phyloP scores from a whole-genome alignment of 140 eudicot species.

The Stevia rebaudiana region DNA sequence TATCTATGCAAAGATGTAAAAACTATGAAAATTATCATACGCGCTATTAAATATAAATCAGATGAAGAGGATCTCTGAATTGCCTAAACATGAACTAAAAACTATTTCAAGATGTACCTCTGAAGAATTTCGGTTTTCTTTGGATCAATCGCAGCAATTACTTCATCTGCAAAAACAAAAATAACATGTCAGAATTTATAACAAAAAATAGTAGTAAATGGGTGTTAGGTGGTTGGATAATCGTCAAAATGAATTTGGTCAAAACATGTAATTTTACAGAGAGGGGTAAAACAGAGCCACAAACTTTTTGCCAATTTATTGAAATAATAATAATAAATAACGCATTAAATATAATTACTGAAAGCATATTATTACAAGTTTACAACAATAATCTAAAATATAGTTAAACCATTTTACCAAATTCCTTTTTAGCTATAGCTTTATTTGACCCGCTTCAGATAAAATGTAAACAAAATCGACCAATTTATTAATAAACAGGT shows the following conservation, averaged over 20 bases:
- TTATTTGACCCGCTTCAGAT: not conserved
- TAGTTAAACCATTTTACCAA: not conserved
- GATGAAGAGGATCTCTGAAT: not conserved
- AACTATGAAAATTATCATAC: conserved; percentile 6
- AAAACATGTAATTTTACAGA: not conserved
- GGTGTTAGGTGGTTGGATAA: not conserved
- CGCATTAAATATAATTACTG: not conserved
- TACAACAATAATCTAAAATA: not conserved
- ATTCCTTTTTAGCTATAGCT: not conserved
- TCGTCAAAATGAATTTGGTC: not conserved
- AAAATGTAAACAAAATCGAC: not conserved
- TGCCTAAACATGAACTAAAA: not conserved
- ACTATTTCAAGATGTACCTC: conserved; percentile 36
- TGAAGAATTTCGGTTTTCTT: conserved; percentile 81
- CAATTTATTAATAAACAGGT: not conserved
- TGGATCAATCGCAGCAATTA: conserved; percentile 81
- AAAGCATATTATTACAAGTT: not conserved
- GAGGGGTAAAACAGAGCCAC: not conserved
- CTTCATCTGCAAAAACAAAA: conserved; percentile 57
- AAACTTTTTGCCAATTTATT: not conserved
- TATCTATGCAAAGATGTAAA: conserved; percentile 46
- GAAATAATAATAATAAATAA: not conserved
- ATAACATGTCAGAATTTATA: too few species aligned
- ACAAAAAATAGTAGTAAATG: not conserved
- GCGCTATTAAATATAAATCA: not conserved